phyloP scores from a whole-genome alignment of 257 asterid species.

The Fraxinus excelsior region DNA sequence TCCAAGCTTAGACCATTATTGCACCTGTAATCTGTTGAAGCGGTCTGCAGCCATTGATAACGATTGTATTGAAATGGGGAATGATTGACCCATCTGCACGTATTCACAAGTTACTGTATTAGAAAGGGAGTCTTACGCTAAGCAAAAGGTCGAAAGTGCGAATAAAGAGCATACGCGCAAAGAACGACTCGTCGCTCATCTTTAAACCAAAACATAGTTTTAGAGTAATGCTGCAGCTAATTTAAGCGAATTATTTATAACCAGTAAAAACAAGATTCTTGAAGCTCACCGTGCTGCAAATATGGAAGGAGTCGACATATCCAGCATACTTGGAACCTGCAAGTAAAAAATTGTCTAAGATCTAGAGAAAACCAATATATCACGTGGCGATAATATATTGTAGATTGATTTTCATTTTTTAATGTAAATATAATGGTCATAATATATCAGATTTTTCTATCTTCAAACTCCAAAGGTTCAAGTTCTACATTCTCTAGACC shows the following conservation, averaged over 20 bases:
- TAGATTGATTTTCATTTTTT: not conserved
- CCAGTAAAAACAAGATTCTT: not conserved
- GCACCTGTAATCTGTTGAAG: constrained; percentile 52
- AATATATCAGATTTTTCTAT: no score
- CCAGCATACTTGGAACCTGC: constrained; percentile 95
- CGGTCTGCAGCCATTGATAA: constrained; percentile 85
- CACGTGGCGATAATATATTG: constrained; percentile 12
- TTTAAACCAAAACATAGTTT: no score
- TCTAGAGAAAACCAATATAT: not conserved
- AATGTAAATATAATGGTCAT: not conserved
- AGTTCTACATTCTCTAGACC: not conserved
- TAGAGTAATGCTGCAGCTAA: not conserved
- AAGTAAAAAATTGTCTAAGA: constrained; percentile 19
- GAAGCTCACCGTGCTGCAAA: constrained; percentile 84
- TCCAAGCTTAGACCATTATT: constrained; percentile 25
- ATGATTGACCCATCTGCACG: constrained; percentile 89
- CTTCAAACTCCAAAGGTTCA: not conserved
- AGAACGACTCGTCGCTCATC: not conserved
- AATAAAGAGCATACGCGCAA: not conserved
- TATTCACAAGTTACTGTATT: constrained; percentile 19
- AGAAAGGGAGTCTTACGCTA: not conserved
- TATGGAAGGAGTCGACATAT: constrained; percentile 74
- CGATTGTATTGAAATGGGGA: constrained; percentile 75
- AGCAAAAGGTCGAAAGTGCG: not conserved
- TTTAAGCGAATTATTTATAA: not conserved